Base-by-base conservation (phyloP, 805 yeast species). In the Cyberlindnera suaveolens region DNA sequence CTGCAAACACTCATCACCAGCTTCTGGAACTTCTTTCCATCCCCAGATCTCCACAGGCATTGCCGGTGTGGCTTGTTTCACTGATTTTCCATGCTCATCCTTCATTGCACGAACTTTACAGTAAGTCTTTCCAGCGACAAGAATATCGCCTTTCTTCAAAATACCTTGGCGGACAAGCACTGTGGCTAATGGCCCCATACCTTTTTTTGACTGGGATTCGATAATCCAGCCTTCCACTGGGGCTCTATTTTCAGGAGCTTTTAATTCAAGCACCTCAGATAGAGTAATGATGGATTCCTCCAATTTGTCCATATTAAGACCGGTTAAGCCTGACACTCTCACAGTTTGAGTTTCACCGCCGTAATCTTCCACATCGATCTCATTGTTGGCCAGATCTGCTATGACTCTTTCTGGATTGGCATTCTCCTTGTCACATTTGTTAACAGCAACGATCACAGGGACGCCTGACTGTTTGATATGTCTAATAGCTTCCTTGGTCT, bases 291-390 rank as follows among this genome's bases (percentile, higher is more conserved):
- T 80, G 2, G 95, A 86, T 62, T 91, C 96, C 60, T 90, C 96
- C 26, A 93, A 68, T 40, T 85, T 80, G 49, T 85, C 91, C 83
- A 93, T 89, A 46, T 93, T 93, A 49, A 82, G 64, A 0, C 98
- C 96, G 0, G 96, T 85, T 45, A 82, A 77, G 0, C 96, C 98
- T 31, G 96, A 85, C 1, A 93, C 91, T 40, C 78, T 76, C 3
- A 93, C 88, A 0, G 86, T 82, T 58, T 89, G 97, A 5, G 89
- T 82, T 34, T 93, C 98, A 42, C 99, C 99, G 44, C 99, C 99
- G 56, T 83, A 86, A 49, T 84, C 90, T 58, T 93, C 99, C 26
- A 87, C 82, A 46, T 85, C 91, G 13, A 93, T 79, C 4, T 80
- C 96, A 45, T 85, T 69, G 0, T 75, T 67, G 1, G 95, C 78